Evolutionary conservation across 139 green algal genomes (phyloP).

Genomic region (Tetraselmis striata): DNA sequence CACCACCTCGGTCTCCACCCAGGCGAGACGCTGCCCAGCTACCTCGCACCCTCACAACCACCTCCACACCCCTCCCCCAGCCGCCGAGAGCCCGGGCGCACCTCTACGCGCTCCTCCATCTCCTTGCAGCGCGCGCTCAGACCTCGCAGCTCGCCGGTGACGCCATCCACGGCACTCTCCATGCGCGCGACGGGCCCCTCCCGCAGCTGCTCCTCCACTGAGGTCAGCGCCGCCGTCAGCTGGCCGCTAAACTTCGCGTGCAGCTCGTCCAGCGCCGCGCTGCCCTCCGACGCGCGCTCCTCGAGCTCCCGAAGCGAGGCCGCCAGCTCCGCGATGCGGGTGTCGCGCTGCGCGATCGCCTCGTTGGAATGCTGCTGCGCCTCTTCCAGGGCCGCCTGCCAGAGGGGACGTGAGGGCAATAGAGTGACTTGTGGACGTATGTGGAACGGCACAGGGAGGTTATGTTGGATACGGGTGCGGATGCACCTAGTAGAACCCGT

Average conservation of each 20-base stretch:
- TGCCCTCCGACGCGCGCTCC: not conserved
- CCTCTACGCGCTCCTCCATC: not conserved
- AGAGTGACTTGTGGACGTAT: too few species aligned
- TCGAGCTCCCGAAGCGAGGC: not conserved
- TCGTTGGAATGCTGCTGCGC: not conserved
- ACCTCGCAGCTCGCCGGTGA: not conserved
- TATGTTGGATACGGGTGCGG: too few species aligned
- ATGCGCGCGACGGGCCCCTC: not conserved
- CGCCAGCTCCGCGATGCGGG: not conserved
- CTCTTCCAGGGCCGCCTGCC: not conserved
- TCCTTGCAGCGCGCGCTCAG: not conserved
- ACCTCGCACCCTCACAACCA: too few species aligned
- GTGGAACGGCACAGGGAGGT: too few species aligned
- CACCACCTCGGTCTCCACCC: not conserved
- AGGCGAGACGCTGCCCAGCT: too few species aligned
- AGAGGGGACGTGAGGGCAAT: too few species aligned
- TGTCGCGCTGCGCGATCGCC: not conserved
- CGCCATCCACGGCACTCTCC: not conserved
- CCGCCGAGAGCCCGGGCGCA: too few species aligned
- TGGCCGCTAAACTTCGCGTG: not conserved
- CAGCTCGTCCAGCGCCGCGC: not conserved
- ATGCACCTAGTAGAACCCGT: too few species aligned
- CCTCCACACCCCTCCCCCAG: too few species aligned
- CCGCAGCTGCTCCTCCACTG: not conserved
- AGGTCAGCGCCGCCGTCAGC: not conserved